Percentiles rank a stretch among this genome's conserved stretches.
Evolutionary conservation across 495 filamentous ascomycete species (phyloP).

Genomic region (Penicillium manginii): DNA sequence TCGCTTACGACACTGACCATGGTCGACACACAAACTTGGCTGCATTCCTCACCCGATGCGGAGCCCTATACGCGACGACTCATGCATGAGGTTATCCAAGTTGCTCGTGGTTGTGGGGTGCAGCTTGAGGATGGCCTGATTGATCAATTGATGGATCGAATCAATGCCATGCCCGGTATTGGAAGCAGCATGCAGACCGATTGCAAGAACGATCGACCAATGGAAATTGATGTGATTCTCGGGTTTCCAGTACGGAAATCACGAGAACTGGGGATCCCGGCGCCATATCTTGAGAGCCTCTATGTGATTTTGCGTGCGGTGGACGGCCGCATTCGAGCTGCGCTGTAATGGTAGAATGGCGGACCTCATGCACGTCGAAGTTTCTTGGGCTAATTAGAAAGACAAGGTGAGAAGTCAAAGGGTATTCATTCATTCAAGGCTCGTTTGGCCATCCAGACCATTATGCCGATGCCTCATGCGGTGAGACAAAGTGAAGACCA

Average conservation of each 20-base stretch:
- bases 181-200: conserved; percentile 61
- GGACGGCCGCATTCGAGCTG: conserved; percentile 26
- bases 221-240: conserved; percentile 62
- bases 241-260: conserved; percentile 55
- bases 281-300: conserved; percentile 51
- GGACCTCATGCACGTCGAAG: conserved; percentile 7
- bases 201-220: conserved; percentile 47
- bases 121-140: conserved; percentile 41
- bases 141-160: conserved; percentile 46
- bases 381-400: background rate
- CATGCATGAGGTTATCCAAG: conserved; percentile 54
- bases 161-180: conserved; percentile 45
- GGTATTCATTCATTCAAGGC: no score
- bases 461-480: background rate
- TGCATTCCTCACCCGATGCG: conserved; percentile 46
- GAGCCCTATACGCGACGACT: conserved; percentile 44
- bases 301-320: conserved; percentile 37
- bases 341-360: conserved; percentile 9
- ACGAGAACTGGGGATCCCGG: conserved; percentile 49
- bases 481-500: conserved; percentile 5
- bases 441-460: no score
- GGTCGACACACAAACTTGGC: conserved; percentile 53
- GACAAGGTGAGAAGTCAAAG: no score
- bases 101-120: conserved; percentile 49
- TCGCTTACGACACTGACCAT: conserved; percentile 53